phyloP scores from a whole-genome alignment of 1,284 basidiomycete species.

The Pterulicium gracile region DNA sequence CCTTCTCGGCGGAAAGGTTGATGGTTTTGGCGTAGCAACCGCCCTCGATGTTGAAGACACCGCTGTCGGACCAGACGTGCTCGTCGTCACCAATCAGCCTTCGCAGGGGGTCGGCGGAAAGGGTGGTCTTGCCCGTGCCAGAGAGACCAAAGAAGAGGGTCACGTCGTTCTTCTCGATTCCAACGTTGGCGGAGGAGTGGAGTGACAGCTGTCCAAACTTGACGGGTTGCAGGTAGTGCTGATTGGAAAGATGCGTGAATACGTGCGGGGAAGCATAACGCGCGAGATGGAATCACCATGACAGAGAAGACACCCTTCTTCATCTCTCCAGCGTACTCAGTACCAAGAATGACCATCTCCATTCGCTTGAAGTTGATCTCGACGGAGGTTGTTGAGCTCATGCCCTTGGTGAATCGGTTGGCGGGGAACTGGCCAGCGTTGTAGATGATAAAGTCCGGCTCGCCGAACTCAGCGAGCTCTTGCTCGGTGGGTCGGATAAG shows the following conservation, averaged over 20 bases:
- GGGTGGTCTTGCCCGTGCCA: conserved; percentile 96
- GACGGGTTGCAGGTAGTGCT: conserved; percentile 98
- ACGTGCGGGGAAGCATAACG: conserved; percentile 4
- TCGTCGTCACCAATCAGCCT: conserved; percentile 94
- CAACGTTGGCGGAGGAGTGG: conserved; percentile 98
- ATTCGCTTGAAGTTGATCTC: conserved; percentile 99
- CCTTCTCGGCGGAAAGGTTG: conserved; percentile 93
- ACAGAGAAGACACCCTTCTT: conserved; percentile 99
- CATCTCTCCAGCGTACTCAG: conserved; percentile 99
- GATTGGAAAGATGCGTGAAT: conserved; percentile 14
- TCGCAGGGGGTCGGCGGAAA: conserved; percentile 88
- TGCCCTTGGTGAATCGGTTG: conserved; percentile 99
- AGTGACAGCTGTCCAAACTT: conserved; percentile 98
- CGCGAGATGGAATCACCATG: conserved; percentile 50
- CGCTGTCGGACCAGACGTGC: conserved; percentile 95
- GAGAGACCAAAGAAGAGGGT: conserved; percentile 99
- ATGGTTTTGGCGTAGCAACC: conserved; percentile 99
- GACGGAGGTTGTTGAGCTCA: conserved; percentile 98
- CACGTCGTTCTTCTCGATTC: conserved; percentile 82
- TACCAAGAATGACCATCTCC: conserved; percentile 99
- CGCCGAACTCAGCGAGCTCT: conserved; percentile 92
- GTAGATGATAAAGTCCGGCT: conserved; percentile 99
- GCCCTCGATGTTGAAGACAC: conserved; percentile 99
- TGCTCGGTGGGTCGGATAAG: conserved; percentile 95
- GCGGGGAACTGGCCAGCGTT: conserved; percentile 99